Conservation (phyloP, 345 rosid species). For the Carallia brachiata region DNA sequence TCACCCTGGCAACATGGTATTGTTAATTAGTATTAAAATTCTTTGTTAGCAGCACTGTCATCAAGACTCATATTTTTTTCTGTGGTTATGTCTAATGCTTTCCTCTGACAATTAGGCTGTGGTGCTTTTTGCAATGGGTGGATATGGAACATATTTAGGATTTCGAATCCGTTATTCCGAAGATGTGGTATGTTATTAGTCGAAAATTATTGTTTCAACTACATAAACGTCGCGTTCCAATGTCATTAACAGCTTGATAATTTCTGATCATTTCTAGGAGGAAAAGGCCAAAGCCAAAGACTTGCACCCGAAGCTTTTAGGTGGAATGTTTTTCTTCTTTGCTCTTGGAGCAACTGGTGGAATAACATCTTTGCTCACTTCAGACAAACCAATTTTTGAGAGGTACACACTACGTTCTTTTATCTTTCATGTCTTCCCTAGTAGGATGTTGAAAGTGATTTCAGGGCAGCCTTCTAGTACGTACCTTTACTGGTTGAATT, state of each 20-base stretch:
- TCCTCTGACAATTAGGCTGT: conserved; percentile 56
- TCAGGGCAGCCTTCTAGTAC: no score
- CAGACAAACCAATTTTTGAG: conserved; percentile 75
- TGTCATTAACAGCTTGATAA: background rate
- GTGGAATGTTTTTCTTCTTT: conserved; percentile 94
- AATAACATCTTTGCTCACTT: conserved; percentile 75
- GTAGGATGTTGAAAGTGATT: no score
- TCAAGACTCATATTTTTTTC: background rate
- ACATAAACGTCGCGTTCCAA: background rate
- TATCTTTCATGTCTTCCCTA: background rate
- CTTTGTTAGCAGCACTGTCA: background rate
- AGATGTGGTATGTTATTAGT: conserved; percentile 53
- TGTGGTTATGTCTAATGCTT: background rate
- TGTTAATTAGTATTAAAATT: background rate
- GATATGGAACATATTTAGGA: conserved; percentile 90
- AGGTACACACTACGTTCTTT: conserved; percentile 35
- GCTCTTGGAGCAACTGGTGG: conserved; percentile 96
- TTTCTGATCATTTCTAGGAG: conserved; percentile 40
- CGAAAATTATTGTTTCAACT: background rate
- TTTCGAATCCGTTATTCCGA: conserved; percentile 73
- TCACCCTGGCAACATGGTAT: conserved; percentile 87
- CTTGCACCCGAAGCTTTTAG: conserved; percentile 89
- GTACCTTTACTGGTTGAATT: no score
- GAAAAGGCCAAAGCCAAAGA: conserved; percentile 91
- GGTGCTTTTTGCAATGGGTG: conserved; percentile 97